Conservation (phyloP, 2,329 filamentous ascomycete genomes). For the Talaromyces sp. region DNA sequence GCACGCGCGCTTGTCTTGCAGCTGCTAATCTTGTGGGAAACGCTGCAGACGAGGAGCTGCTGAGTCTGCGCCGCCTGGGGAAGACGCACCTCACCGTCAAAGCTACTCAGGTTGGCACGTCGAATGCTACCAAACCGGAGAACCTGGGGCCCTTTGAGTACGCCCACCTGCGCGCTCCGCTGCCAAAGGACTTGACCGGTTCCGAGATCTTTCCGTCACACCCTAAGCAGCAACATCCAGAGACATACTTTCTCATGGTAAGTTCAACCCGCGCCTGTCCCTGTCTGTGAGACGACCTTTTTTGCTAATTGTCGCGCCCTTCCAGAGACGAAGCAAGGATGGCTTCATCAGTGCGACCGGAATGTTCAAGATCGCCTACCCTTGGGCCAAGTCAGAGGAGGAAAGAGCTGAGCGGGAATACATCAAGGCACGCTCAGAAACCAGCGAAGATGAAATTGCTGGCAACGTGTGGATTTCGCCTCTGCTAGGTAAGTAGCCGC, state of each 20-base stretch:
- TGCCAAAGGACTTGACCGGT: constrained; percentile 79
- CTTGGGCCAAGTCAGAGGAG: constrained; percentile 57
- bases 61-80: constrained; percentile 79
- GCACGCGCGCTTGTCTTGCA: constrained; percentile 7
- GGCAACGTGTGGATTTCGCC: constrained; percentile 96
- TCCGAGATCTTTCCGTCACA: constrained; percentile 89
- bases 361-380: constrained; percentile 66
- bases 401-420: constrained; percentile 60
- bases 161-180: constrained; percentile 84
- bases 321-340: constrained; percentile 58
- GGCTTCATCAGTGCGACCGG: constrained; percentile 62
- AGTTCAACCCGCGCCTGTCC: constrained; percentile 19
- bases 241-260: constrained; percentile 93
- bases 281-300: neutral
- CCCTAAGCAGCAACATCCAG: constrained; percentile 57
- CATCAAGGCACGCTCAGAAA: constrained; percentile 75
- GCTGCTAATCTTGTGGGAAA: constrained; percentile 10
- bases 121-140: constrained; percentile 65
- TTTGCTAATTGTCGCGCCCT: neutral
- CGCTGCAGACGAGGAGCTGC: constrained; percentile 61
- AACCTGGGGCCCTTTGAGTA: constrained; percentile 88
- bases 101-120: constrained; percentile 65
- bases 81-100: constrained; percentile 87
- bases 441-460: constrained; percentile 85
- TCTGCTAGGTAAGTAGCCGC: constrained; percentile 51